These are phyloP conservation scores for Musa beccarii DNA, from an alignment of 176 grass and related monocot species.

Conservation along the genomic window DNA sequence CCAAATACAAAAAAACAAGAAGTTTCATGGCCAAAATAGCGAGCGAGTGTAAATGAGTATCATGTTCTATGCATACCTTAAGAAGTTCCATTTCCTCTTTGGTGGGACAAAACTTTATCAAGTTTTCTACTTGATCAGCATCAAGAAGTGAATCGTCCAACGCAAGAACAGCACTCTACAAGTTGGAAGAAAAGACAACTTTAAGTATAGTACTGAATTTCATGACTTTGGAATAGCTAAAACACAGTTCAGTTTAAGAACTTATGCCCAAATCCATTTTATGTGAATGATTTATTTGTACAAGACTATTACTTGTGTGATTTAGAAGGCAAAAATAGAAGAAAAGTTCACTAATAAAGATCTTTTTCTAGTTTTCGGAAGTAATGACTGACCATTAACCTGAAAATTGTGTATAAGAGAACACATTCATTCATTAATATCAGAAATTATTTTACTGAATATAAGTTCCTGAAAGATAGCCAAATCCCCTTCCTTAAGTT, in stretches of 20 bases:
- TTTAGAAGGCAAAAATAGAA: constrained; percentile 9
- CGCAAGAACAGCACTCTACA: constrained; percentile 72
- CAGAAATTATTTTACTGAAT: background rate
- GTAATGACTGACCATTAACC: background rate
- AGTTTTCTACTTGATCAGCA: constrained; percentile 81
- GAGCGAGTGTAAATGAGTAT: constrained; percentile 8
- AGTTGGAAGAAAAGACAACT: constrained; percentile 13
- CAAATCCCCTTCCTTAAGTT: background rate
- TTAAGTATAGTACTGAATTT: background rate
- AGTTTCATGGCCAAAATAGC: constrained; percentile 17
- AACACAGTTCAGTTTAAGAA: background rate
- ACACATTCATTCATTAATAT: background rate
- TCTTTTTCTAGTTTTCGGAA: background rate
- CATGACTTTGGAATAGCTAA: background rate
- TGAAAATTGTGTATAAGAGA: background rate
- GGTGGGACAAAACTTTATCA: constrained; percentile 96
- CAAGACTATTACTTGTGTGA: background rate
- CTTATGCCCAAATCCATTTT: background rate
- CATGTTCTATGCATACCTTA: constrained; percentile 49
- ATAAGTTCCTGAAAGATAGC: background rate
- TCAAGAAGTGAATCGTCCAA: constrained; percentile 92
- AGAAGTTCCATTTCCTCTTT: constrained; percentile 98
- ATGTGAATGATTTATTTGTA: background rate
- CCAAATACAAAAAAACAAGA: constrained; percentile 23
- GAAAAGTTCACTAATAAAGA: background rate